Percentiles rank a stretch among this genome's conserved stretches.
Evolutionary conservation across 2,329 filamentous ascomycete species (phyloP).

Genomic region (Cordyceps cicadae): DNA sequence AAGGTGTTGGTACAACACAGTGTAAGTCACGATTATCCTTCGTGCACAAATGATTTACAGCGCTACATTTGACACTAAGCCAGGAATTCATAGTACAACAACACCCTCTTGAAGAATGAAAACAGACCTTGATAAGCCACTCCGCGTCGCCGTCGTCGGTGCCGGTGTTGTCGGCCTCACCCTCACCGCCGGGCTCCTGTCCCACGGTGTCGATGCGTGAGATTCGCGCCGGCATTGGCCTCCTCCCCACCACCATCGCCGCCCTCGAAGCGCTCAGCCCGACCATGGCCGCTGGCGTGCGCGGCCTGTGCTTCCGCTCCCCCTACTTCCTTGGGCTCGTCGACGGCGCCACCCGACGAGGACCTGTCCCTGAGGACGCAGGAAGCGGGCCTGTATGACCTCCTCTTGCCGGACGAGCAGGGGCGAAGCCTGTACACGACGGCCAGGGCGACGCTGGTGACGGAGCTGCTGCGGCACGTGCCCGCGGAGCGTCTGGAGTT

Average conservation of each 20-base stretch:
- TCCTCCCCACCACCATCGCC: constrained; percentile 42
- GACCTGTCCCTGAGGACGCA: background rate
- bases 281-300: constrained; percentile 29
- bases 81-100: too few species aligned
- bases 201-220: constrained; percentile 33
- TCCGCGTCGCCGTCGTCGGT: constrained; percentile 39
- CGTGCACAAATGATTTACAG: too few species aligned
- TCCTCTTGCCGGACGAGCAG: constrained; percentile 13
- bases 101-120: background rate
- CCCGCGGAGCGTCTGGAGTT: constrained; percentile 25
- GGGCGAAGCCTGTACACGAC: constrained; percentile 15
- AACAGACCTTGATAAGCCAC: background rate
- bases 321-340: background rate
- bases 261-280: constrained; percentile 27
- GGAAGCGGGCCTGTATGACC: constrained; percentile 23
- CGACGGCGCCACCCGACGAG: background rate
- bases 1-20: too few species aligned
- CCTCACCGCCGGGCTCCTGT: constrained; percentile 38
- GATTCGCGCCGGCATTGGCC: constrained; percentile 44
- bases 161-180: constrained; percentile 44
- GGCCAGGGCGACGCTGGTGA: constrained; percentile 12
- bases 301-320: constrained; percentile 28
- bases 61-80: too few species aligned
- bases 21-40: too few species aligned
- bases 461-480: constrained; percentile 30